Percentiles rank a stretch among this genome's conserved stretches.
Evolutionary conservation across 257 asterid species (phyloP).

Genomic region (Solanum arcanum): DNA sequence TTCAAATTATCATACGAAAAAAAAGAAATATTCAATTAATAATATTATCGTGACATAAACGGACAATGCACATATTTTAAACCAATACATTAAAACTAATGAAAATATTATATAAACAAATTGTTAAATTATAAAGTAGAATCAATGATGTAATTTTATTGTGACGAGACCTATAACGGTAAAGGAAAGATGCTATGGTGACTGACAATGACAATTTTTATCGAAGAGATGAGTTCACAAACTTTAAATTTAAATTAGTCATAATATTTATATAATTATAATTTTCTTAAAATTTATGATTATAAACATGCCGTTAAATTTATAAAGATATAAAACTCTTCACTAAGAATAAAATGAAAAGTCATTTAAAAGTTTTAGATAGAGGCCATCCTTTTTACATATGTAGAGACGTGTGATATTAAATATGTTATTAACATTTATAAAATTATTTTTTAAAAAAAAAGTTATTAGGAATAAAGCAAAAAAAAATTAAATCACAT

Average conservation of each 20-base stretch:
- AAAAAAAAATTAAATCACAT: not conserved
- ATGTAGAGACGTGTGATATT: not conserved
- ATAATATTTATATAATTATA: too few relatives aligned
- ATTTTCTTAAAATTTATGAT: too few relatives aligned
- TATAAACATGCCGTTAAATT: too few relatives aligned
- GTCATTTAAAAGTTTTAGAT: not conserved
- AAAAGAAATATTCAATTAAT: too few relatives aligned
- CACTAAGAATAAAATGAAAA: too few relatives aligned
- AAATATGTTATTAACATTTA: not conserved
- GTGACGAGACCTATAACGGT: not conserved
- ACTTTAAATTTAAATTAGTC: too few relatives aligned
- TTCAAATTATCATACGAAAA: not conserved
- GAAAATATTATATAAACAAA: not conserved
- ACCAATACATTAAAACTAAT: not conserved
- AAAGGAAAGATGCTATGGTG: not conserved
- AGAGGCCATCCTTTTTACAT: not conserved
- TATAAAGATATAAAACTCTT: too few relatives aligned
- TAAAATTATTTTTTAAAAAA: not conserved
- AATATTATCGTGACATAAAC: not conserved
- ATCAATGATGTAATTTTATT: not conserved
- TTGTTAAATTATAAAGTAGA: not conserved
- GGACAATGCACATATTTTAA: not conserved
- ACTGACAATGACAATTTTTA: not conserved
- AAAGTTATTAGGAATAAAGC: not conserved
- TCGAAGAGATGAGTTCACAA: not conserved